phyloP scores from a whole-genome alignment of 768 basidiomycete species.

The Paxillus involutus region DNA sequence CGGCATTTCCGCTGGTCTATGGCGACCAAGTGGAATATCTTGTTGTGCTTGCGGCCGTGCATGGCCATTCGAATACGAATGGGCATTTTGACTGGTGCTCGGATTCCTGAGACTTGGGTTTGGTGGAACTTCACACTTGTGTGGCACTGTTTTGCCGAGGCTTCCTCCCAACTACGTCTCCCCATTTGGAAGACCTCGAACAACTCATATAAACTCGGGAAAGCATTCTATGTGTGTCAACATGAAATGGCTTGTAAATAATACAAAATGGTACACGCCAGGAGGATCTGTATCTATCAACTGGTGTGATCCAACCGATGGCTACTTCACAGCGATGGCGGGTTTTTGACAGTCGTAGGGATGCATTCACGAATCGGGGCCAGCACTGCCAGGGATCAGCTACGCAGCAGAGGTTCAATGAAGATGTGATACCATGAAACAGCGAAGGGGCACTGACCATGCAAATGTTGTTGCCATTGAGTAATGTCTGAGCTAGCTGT shows the following conservation, averaged over 20 bases:
- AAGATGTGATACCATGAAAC: conserved; percentile 1
- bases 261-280: not conserved
- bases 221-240: not conserved
- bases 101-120: not conserved
- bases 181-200: not conserved
- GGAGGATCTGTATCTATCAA: not conserved
- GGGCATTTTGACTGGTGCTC: conserved; percentile 51
- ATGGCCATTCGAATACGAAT: conserved; percentile 85
- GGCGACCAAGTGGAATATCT: conserved; percentile 85
- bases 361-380: conserved; percentile 46
- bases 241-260: not conserved
- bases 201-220: no score
- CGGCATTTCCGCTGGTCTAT: conserved; percentile 69
- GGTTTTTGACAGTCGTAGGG: not conserved
- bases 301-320: not conserved
- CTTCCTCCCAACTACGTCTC: not conserved
- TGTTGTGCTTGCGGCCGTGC: conserved; percentile 72
- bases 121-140: not conserved
- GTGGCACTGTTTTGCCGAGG: conserved; percentile 26
- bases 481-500: conserved; percentile 79
- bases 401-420: conserved; percentile 20
- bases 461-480: conserved; percentile 96
- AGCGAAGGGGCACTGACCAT: conserved; percentile 58
- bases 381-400: conserved; percentile 72
- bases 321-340: not conserved